Evolutionary conservation across 805 yeast genomes (phyloP).

Genomic region (Candida caryicola): DNA sequence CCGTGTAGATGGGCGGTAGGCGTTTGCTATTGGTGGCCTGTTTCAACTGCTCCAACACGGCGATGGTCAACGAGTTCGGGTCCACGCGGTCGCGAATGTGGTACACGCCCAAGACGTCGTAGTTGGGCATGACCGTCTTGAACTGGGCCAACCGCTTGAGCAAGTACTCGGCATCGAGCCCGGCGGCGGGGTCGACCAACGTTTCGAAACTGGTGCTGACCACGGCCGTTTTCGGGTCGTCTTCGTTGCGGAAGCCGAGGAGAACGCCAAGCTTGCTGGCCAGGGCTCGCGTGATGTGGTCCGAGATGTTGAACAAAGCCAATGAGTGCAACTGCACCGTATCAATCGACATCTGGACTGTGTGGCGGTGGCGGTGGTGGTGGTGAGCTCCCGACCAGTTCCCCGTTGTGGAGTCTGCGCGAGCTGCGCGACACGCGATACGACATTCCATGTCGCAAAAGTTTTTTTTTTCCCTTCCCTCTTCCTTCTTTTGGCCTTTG

Average conservation of each 20-base stretch:
- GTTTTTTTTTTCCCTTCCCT: neutral
- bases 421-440: too few relatives aligned
- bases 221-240: slow-evolving; percentile 5
- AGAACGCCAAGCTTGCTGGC: slow-evolving; percentile 25
- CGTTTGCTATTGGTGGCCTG: neutral
- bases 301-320: slow-evolving; percentile 30
- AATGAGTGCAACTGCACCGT: slow-evolving; percentile 18
- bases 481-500: too few relatives aligned
- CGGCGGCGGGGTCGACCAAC: slow-evolving; percentile 11
- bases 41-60: slow-evolving; percentile 2
- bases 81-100: slow-evolving; percentile 9
- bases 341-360: slow-evolving; percentile 2
- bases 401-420: too few relatives aligned
- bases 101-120: slow-evolving; percentile 31
- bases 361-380: neutral
- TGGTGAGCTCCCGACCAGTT: neutral
- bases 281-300: slow-evolving; percentile 23
- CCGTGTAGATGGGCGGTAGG: slow-evolving; percentile 9
- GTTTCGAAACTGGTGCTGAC: slow-evolving; percentile 31
- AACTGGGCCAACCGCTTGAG: slow-evolving; percentile 26
- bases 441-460: slow-evolving; percentile 1
- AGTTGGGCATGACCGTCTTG: slow-evolving; percentile 26
- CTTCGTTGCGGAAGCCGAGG: slow-evolving; percentile 20
- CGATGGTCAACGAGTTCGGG: slow-evolving; percentile 4
- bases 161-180: slow-evolving; percentile 24